Base-by-base conservation (phyloP, 768 basidiomycete genomes). In the Sistotremastrum suecicum region DNA sequence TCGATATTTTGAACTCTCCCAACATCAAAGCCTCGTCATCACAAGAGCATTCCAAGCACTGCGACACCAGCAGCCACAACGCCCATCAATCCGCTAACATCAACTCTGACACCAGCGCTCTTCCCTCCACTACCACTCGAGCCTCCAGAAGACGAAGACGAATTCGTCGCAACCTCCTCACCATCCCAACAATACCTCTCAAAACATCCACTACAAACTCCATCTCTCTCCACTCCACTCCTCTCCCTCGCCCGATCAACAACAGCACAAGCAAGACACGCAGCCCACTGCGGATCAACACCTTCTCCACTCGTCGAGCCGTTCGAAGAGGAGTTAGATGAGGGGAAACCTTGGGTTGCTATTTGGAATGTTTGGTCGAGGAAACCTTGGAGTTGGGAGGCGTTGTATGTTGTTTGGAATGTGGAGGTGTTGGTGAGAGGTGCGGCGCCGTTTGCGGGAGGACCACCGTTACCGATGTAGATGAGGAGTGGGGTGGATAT, bases 401-500 rank as follows among this genome's bases (percentile, higher is more conserved):
- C 46, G 2, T 51, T 40, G 53, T 73, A 75, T 4, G 58, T 39
- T 29, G 63, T 49, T 54, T 70, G 63, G 43, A 43, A 37, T 7
- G 71, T 73, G 7, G 62, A 54, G 0, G 62, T 66, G 59, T 75
- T 74, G 5, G 70, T 71, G 6, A 64, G 43, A 5, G 64, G 54
- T n/a, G 58, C 53, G 28, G 60, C 53, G 12, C 66, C 59, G 33
- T 68, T 58, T 47, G 55, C 60, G 38, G 67, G 68, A 1, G 67
- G 58, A 4, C 68, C 70, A 31, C 74, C 72, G 52, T 72, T 74
- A 1, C 76, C 75, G n/a, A 78, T 57, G 57, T 80, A 80, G 46
- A 78, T 65, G 10, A 79, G 51, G 36, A 78, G 55, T 2, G 76
- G 75, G 3, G 64, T 65, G 37, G 51, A 54, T 39, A 39, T 44